A percentile compares a stretch with the other conserved stretches of the same genome.
Conservation (phyloP, 2,329 filamentous ascomycete species). For the Setomelanomma holmii region DNA sequence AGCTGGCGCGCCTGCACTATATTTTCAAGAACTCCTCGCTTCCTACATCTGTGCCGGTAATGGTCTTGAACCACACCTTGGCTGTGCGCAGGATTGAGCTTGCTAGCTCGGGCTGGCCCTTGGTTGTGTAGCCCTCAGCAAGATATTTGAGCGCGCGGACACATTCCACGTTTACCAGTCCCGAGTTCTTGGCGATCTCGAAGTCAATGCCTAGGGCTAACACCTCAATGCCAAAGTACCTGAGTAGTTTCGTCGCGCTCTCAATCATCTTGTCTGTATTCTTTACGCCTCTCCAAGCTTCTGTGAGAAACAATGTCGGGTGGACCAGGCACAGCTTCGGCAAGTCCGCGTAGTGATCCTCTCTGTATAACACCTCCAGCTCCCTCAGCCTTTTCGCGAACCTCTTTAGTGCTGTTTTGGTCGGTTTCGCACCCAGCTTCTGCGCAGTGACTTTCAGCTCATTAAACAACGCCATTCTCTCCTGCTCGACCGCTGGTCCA, state of each 20-base stretch:
- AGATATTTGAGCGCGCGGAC: constrained; percentile 30
- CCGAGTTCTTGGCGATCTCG: constrained; percentile 14
- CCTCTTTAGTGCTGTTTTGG: constrained; percentile 30
- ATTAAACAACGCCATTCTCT: constrained; percentile 22
- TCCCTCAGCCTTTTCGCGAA: constrained; percentile 22
- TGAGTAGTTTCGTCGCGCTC: constrained; percentile 22
- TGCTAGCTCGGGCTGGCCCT: constrained; percentile 13
- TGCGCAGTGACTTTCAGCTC: constrained; percentile 27
- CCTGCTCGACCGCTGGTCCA: constrained; percentile 1
- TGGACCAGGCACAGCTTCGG: constrained; percentile 32
- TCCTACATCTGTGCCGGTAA: constrained; percentile 28
- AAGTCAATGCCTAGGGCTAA: constrained; percentile 9
- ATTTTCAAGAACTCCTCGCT: constrained; percentile 20
- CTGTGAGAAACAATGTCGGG: constrained; percentile 29
- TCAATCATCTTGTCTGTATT: constrained; percentile 30
- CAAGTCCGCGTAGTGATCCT: constrained; percentile 18
- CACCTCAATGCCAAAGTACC: constrained; percentile 29
- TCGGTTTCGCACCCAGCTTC: constrained; percentile 19
- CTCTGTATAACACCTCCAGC: constrained; percentile 24
- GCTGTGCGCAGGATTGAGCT: constrained; percentile 20
- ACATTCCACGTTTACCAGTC: constrained; percentile 31
- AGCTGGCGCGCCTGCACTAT: not conserved
- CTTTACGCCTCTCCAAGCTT: constrained; percentile 27
- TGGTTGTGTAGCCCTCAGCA: constrained; percentile 21
- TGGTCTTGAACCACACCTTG: constrained; percentile 22